Evolutionary conservation across 805 yeast species (phyloP).

Genomic region (Saccharomyces cerevisiae): DNA sequence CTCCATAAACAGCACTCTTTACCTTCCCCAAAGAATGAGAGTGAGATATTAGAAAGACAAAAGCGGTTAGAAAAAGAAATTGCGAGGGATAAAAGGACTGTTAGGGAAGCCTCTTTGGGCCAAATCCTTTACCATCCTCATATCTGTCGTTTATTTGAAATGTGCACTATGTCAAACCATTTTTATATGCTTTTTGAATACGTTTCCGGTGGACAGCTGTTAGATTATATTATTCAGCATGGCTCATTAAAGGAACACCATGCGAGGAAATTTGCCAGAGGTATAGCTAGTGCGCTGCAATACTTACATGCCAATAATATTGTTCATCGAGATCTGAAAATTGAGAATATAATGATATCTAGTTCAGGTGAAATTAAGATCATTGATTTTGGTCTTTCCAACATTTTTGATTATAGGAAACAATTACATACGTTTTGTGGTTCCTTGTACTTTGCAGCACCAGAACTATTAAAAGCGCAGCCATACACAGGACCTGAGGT

Average conservation of each 20-base stretch:
- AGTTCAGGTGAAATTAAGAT: constrained; percentile 90
- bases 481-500: constrained; percentile 96
- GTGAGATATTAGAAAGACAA: constrained; percentile 50
- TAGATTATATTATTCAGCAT: constrained; percentile 93
- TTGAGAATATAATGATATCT: constrained; percentile 91
- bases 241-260: constrained; percentile 89
- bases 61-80: constrained; percentile 75
- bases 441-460: constrained; percentile 95
- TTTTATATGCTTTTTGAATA: constrained; percentile 95
- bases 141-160: constrained; percentile 85
- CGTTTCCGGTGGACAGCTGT: constrained; percentile 94
- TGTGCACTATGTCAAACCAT: constrained; percentile 93
- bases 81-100: constrained; percentile 83
- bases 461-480: constrained; percentile 84
- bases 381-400: constrained; percentile 93
- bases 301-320: constrained; percentile 91
- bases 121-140: constrained; percentile 83
- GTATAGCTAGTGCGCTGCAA: constrained; percentile 87
- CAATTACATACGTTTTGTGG: constrained; percentile 93
- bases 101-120: constrained; percentile 92
- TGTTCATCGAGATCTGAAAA: constrained; percentile 93
- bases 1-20: constrained; percentile 63
- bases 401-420: constrained; percentile 63
- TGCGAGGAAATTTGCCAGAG: constrained; percentile 91
- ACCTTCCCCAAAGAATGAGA: constrained; percentile 53